Conservation (phyloP, 164 flowering plant genomes). For the Magnolia changhungtana region DNA sequence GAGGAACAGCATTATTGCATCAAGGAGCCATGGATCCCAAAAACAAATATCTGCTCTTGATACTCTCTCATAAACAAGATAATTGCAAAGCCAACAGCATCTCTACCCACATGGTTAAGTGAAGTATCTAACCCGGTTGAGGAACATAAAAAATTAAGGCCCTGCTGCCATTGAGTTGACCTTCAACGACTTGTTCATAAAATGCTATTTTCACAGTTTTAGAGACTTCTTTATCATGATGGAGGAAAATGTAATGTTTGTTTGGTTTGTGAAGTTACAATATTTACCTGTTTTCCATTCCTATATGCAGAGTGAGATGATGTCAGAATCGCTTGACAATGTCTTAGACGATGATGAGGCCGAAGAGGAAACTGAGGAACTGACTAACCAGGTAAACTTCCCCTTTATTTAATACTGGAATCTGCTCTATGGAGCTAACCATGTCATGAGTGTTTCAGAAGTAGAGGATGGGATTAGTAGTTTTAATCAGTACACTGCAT, state of each 20-base stretch:
- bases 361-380: constrained; percentile 94
- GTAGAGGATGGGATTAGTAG: background rate
- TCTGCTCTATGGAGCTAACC: background rate
- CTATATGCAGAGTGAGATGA: constrained; percentile 84
- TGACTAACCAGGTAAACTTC: constrained; percentile 74
- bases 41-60: too few species aligned
- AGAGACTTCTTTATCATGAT: background rate
- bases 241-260: background rate
- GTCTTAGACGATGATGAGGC: constrained; percentile 90
- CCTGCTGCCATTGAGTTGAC: too few species aligned
- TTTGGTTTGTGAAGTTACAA: background rate
- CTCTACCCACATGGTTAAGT: too few species aligned
- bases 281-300: constrained; percentile 2
- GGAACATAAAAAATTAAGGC: too few species aligned
- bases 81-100: too few species aligned
- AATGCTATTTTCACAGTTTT: too few species aligned
- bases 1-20: too few species aligned
- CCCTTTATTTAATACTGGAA: background rate
- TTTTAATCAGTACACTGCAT: background rate
- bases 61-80: too few species aligned
- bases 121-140: too few species aligned
- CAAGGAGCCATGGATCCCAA: too few species aligned
- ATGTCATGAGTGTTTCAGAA: background rate
- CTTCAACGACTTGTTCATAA: too few species aligned
- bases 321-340: constrained; percentile 96